These are phyloP conservation scores for Alternaria gaisen DNA, from an alignment of 2,329 filamentous ascomycete genomes.

Conservation along the genomic window DNA sequence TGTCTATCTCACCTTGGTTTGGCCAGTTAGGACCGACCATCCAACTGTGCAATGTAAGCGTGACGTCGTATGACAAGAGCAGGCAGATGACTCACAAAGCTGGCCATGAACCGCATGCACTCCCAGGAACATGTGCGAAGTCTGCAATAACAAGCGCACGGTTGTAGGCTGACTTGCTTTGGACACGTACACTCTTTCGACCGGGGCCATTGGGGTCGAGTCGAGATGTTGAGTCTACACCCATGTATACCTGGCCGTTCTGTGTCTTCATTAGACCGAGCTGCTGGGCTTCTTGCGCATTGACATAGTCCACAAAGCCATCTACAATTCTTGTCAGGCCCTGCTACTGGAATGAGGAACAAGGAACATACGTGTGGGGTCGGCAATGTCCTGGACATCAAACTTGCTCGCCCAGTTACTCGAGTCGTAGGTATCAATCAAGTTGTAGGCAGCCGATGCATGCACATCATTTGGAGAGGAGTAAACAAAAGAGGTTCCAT, in stretches of 20 bases:
- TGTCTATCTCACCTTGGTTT: conserved; percentile 49
- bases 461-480: conserved; percentile 19
- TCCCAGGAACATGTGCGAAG: conserved; percentile 52
- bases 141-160: conserved; percentile 52
- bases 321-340: conserved; percentile 22
- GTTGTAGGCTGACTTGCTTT: conserved; percentile 50
- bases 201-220: conserved; percentile 47
- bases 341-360: background rate
- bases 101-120: conserved; percentile 51
- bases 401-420: conserved; percentile 52
- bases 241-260: conserved; percentile 51
- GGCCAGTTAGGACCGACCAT: conserved; percentile 53
- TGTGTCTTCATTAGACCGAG: conserved; percentile 44
- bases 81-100: conserved; percentile 41
- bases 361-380: conserved; percentile 45
- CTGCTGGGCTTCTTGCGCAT: conserved; percentile 41
- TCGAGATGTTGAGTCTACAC: conserved; percentile 44
- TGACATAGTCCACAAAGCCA: conserved; percentile 52
- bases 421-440: conserved; percentile 49
- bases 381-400: conserved; percentile 45
- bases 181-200: conserved; percentile 48
- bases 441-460: conserved; percentile 33
- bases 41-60: conserved; percentile 39
- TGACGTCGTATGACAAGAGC: background rate
- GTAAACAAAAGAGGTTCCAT: conserved; percentile 27